Evolutionary conservation across 371 early-diverging fungal species (phyloP).

Genomic region (Globomyces sp.): DNA sequence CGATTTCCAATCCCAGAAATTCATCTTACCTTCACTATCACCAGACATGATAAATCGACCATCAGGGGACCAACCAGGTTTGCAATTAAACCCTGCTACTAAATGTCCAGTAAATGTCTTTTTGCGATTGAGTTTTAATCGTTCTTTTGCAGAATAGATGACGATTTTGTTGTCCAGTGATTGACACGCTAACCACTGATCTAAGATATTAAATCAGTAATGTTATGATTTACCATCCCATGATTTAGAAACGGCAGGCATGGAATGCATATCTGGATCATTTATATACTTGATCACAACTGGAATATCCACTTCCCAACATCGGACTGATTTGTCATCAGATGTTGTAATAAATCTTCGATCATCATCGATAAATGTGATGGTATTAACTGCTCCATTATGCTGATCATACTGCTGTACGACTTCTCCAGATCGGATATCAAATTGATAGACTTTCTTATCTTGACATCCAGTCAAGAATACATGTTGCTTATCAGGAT

Average conservation of each 20-base stretch:
- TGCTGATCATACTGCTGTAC: conserved; percentile 96
- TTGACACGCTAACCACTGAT: conserved; percentile 91
- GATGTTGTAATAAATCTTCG: conserved; percentile 92
- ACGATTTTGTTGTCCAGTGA: conserved; percentile 93
- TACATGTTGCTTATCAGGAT: conserved; percentile 73
- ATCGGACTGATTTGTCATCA: conserved; percentile 95
- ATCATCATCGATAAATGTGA: conserved; percentile 94
- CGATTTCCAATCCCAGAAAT: conserved; percentile 97
- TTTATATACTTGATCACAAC: conserved; percentile 96
- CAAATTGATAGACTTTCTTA: conserved; percentile 89
- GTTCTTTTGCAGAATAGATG: conserved; percentile 82
- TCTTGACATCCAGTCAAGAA: conserved; percentile 92
- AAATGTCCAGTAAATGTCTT: conserved; percentile 91
- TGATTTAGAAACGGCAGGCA: conserved; percentile 87
- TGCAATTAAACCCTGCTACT: conserved; percentile 94
- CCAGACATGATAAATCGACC: conserved; percentile 87
- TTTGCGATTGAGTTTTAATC: conserved; percentile 84
- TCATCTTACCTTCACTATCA: conserved; percentile 89
- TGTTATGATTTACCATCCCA: conserved; percentile 70
- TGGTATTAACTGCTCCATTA: conserved; percentile 91
- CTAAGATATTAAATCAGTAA: conserved; percentile 36
- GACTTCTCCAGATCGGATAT: conserved; percentile 75
- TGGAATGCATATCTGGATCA: conserved; percentile 94
- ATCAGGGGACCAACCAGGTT: conserved; percentile 90
- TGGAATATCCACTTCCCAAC: conserved; percentile 97